Evolutionary conservation across 495 filamentous ascomycete species (phyloP).

Genomic region (Xylaria nigripes): DNA sequence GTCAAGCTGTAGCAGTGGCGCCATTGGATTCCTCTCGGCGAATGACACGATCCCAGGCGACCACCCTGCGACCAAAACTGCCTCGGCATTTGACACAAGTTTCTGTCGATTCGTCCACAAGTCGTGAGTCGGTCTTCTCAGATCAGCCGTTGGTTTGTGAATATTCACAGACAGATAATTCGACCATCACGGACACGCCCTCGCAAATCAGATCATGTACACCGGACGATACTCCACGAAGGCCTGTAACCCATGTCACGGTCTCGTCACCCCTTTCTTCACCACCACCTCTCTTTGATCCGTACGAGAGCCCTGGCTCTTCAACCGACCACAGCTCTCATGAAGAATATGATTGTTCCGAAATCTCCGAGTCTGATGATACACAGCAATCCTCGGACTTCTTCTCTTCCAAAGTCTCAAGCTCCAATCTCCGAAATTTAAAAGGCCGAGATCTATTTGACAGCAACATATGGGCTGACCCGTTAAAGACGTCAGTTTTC

Average conservation of each 20-base stretch:
- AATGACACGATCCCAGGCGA: constrained; percentile 17
- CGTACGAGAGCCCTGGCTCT: constrained; percentile 29
- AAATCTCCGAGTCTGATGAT: constrained; percentile 31
- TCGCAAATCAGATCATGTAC: background rate
- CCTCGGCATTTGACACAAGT: constrained; percentile 14
- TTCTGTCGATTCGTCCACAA: constrained; percentile 15
- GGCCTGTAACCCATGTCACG: constrained; percentile 8
- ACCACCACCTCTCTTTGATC: constrained; percentile 38
- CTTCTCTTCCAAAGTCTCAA: constrained; percentile 36
- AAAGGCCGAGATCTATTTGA: constrained; percentile 63
- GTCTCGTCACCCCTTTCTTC: constrained; percentile 41
- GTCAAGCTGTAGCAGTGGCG: background rate
- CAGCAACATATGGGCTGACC: constrained; percentile 55
- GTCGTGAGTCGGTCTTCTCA: constrained; percentile 18
- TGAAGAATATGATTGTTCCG: constrained; percentile 20
- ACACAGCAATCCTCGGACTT: constrained; percentile 31
- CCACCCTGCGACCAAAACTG: constrained; percentile 14
- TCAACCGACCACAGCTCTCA: constrained; percentile 25
- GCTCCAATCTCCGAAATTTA: constrained; percentile 41
- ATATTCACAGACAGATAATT: constrained; percentile 19
- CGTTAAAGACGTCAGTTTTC: constrained; percentile 54
- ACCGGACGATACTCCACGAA: constrained; percentile 16
- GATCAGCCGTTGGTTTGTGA: constrained; percentile 10
- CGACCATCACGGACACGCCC: constrained; percentile 1
- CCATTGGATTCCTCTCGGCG: constrained; percentile 1